phyloP scores from a whole-genome alignment of 2,329 filamentous ascomycete species.

The Xylariaceae sp. region DNA sequence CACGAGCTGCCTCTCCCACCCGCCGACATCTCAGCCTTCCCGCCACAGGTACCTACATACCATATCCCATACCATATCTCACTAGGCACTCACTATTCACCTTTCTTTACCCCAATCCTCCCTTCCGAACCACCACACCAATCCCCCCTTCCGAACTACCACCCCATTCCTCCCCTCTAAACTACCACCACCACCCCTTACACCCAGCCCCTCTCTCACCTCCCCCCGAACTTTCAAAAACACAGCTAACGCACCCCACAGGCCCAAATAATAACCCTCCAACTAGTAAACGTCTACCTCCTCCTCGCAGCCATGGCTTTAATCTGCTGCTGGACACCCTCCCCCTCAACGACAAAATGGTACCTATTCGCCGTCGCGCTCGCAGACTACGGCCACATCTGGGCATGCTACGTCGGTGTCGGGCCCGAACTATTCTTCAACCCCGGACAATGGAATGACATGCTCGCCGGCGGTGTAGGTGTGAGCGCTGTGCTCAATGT shows the following conservation, averaged over 20 bases:
- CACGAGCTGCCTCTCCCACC: slow-evolving; percentile 8
- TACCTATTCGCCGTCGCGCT: slow-evolving; percentile 29
- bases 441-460: slow-evolving; percentile 26
- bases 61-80: too few species aligned
- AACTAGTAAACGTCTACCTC: slow-evolving; percentile 30
- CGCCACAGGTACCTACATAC: slow-evolving; percentile 14
- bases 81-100: too few species aligned
- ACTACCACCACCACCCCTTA: not conserved
- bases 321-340: slow-evolving; percentile 29
- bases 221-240: not conserved
- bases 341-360: slow-evolving; percentile 19
- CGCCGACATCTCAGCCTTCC: slow-evolving; percentile 5
- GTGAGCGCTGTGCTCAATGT: slow-evolving; percentile 27
- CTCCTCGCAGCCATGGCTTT: slow-evolving; percentile 29
- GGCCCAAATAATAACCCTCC: slow-evolving; percentile 22
- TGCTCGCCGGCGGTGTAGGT: slow-evolving; percentile 27
- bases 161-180: not conserved
- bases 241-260: slow-evolving; percentile 8
- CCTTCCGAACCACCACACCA: too few species aligned
- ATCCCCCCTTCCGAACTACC: not conserved
- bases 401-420: slow-evolving; percentile 28
- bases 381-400: slow-evolving; percentile 34
- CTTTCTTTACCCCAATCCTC: too few species aligned
- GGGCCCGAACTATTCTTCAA: slow-evolving; percentile 26
- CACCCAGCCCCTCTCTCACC: not conserved